These are phyloP conservation scores for Neofusicoccum parvum DNA, from an alignment of 2,329 filamentous ascomycete genomes.

Conservation along the genomic window DNA sequence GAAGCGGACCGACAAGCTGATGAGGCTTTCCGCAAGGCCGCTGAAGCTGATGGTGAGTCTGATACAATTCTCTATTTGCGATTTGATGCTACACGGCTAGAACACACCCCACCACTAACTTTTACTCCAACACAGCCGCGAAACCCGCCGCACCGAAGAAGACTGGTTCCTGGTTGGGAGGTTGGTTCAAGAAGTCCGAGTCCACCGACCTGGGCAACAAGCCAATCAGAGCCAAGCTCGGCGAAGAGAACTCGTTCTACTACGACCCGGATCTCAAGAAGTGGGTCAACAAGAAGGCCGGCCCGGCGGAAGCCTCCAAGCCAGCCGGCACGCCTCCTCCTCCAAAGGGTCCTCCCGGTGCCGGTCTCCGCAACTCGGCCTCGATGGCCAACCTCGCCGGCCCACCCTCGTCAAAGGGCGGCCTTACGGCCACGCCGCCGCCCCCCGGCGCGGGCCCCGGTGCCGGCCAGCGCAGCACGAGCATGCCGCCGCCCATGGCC, in stretches of 20 bases:
- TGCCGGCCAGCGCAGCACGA: constrained; percentile 29
- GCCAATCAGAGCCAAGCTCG: constrained; percentile 92
- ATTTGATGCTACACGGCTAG: not conserved
- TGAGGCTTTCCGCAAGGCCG: constrained; percentile 82
- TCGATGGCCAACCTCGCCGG: constrained; percentile 49
- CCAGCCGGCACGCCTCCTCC: constrained; percentile 71
- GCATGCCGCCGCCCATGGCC: constrained; percentile 39
- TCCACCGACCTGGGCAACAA: constrained; percentile 63
- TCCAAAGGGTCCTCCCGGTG: constrained; percentile 56
- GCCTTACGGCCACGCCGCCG: not conserved
- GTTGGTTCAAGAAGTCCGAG: constrained; percentile 76
- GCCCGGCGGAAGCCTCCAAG: constrained; percentile 62
- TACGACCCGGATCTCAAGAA: constrained; percentile 96
- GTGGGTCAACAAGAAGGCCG: constrained; percentile 96
- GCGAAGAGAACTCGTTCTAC: constrained; percentile 88
- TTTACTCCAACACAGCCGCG: constrained; percentile 53
- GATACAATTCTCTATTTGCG: not conserved
- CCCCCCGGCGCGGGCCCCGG: not conserved
- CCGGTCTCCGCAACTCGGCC: constrained; percentile 54
- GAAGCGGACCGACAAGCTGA: constrained; percentile 72
- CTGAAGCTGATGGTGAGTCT: constrained; percentile 64
- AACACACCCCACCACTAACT: not conserved
- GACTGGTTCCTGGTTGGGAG: constrained; percentile 75
- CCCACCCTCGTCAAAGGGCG: constrained; percentile 20
- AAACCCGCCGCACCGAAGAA: constrained; percentile 52